phyloP scores from a whole-genome alignment of 2,329 filamentous ascomycete genomes.

The Xylaria arbuscula region DNA sequence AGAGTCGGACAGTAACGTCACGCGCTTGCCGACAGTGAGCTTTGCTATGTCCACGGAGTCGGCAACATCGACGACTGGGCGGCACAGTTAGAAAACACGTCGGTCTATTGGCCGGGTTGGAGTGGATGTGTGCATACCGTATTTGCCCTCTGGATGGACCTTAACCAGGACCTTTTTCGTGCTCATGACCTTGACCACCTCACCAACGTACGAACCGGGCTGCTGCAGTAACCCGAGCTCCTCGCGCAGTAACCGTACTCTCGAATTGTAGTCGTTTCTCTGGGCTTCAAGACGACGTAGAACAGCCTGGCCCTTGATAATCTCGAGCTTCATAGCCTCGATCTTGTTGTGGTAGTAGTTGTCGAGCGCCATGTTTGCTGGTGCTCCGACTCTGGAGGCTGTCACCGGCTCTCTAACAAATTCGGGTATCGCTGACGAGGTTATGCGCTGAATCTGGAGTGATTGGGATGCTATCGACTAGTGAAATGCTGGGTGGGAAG shows the following conservation, averaged over 20 bases:
- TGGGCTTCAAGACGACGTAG: constrained; percentile 95
- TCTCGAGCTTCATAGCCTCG: constrained; percentile 99
- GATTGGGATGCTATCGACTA: background rate
- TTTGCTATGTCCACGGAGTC: constrained; percentile 95
- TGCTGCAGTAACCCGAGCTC: constrained; percentile 96
- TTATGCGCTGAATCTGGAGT: background rate
- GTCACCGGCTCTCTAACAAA: constrained; percentile 15
- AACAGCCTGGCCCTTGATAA: constrained; percentile 97
- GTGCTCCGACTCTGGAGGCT: constrained; percentile 40
- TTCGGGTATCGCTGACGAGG: constrained; percentile 7
- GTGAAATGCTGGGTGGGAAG: background rate
- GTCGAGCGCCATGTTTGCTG: constrained; percentile 91
- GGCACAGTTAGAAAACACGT: constrained; percentile 40
- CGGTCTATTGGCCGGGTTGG: background rate
- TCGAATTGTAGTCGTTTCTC: constrained; percentile 98
- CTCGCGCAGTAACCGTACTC: constrained; percentile 92
- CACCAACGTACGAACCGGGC: constrained; percentile 96
- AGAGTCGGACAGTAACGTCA: constrained; percentile 94
- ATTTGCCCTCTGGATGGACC: constrained; percentile 99
- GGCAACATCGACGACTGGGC: constrained; percentile 89
- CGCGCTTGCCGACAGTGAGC: constrained; percentile 96
- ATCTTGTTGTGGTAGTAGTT: constrained; percentile 99
- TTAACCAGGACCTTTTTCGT: constrained; percentile 99
- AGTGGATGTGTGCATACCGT: constrained; percentile 68
- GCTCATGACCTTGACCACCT: constrained; percentile 99